Conservation (phyloP, 139 green algal species). For the Chlamydomonas sphaeroides region DNA sequence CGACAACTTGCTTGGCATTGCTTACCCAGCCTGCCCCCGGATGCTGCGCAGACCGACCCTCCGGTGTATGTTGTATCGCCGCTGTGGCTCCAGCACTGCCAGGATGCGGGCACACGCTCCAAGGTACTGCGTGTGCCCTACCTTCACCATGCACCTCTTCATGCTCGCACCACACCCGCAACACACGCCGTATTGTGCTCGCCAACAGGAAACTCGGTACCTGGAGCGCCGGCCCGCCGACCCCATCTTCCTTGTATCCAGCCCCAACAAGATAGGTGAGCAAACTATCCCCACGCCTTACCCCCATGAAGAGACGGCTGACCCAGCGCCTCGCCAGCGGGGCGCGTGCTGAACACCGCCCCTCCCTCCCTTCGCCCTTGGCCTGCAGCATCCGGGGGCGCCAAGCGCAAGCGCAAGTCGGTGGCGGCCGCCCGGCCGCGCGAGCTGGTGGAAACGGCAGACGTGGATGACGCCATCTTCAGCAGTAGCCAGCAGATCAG, state of each 20-base stretch:
- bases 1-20: too few species aligned
- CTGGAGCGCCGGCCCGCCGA: not conserved
- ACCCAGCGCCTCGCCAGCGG: too few species aligned
- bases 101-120: conserved; percentile 13
- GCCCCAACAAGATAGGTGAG: conserved; percentile 6
- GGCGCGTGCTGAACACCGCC: too few species aligned
- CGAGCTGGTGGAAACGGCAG: conserved; percentile 16
- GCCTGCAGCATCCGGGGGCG: not conserved
- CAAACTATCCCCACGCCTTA: too few species aligned
- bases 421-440: not conserved
- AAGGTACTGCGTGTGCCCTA: too few species aligned
- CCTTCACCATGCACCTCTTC: too few species aligned
- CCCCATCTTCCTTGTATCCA: conserved; percentile 22
- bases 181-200: too few species aligned
- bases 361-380: too few species aligned
- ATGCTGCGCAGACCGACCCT: conserved; percentile 3
- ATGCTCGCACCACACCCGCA: too few species aligned
- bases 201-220: not conserved
- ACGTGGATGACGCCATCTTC: conserved; percentile 50
- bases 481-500: conserved; percentile 62
- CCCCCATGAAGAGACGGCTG: too few species aligned
- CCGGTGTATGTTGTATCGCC: conserved; percentile 40
- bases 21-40: too few species aligned
- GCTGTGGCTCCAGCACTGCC: conserved; percentile 52
- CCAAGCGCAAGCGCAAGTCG: conserved; percentile 41